A percentile compares a stretch with the other conserved stretches of the same genome.
Conservation (phyloP, 108 stramenopile species). For the Stephanodiscus triporus region DNA sequence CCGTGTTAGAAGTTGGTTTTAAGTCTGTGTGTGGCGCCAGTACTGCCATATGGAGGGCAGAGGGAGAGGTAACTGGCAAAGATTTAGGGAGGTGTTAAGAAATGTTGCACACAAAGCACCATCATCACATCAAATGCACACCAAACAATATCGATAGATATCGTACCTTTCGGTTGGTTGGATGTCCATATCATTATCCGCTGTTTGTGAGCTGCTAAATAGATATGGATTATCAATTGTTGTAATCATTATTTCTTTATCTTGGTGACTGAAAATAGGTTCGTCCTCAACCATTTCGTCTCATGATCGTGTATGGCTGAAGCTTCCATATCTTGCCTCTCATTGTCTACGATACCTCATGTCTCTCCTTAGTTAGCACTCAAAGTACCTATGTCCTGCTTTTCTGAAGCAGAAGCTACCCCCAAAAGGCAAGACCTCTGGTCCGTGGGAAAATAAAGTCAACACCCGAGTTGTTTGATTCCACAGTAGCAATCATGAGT, state of each 20-base stretch:
- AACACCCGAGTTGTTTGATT: no score
- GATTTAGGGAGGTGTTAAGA: neutral
- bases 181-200: neutral
- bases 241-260: neutral
- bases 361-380: no score
- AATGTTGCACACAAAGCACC: neutral
- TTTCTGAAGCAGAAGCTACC: no score
- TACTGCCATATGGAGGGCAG: neutral
- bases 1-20: neutral
- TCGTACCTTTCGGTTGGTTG: neutral
- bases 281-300: no score
- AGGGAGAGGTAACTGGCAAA: neutral
- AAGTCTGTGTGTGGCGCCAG: neutral
- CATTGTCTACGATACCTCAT: no score
- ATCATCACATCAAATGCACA: conserved; percentile 1
- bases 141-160: neutral
- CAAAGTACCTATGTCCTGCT: no score
- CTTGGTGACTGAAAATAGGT: neutral
- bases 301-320: no score
- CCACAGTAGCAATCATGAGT: no score
- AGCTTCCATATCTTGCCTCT: no score
- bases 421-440: no score
- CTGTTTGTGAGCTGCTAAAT: neutral
- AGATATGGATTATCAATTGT: neutral
- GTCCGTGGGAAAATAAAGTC: no score